A percentile compares a stretch with the other conserved stretches of the same genome.
Evolutionary conservation across 2,329 filamentous ascomycete genomes (phyloP).

Genomic region (Huntiella bhutanensis): DNA sequence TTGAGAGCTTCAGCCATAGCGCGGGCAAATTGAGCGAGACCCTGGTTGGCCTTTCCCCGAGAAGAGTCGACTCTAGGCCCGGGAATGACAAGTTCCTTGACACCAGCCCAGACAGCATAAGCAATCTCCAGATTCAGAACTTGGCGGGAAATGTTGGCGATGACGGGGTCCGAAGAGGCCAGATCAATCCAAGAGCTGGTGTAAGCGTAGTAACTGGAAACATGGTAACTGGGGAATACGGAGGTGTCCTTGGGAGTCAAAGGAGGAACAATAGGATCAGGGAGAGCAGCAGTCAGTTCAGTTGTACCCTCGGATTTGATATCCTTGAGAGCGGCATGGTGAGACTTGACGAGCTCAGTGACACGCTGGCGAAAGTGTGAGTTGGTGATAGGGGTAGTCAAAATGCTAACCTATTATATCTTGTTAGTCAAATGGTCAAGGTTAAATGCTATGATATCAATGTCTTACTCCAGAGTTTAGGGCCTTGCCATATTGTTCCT

Average conservation of each 20-base stretch:
- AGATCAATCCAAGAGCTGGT: constrained; percentile 90
- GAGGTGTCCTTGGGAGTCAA: constrained; percentile 65
- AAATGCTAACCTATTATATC: background rate
- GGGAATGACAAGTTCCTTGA: constrained; percentile 63
- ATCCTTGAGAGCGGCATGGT: constrained; percentile 29
- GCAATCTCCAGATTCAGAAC: constrained; percentile 79
- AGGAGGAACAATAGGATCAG: constrained; percentile 42
- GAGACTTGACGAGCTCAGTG: constrained; percentile 37
- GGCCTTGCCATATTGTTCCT: constrained; percentile 45
- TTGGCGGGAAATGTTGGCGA: constrained; percentile 74
- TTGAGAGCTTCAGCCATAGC: constrained; percentile 63
- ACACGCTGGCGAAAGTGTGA: constrained; percentile 51
- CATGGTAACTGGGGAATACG: constrained; percentile 45
- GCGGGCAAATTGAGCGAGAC: constrained; percentile 60
- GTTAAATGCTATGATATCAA: background rate
- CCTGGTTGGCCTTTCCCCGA: constrained; percentile 28
- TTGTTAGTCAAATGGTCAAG: background rate
- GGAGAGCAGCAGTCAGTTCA: constrained; percentile 26
- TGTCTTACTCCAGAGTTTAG: constrained; percentile 47
- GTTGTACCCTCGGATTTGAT: constrained; percentile 21
- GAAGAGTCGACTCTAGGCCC: constrained; percentile 51
- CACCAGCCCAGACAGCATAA: constrained; percentile 89
- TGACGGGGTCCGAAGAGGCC: constrained; percentile 60
- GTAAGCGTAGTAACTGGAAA: constrained; percentile 57
- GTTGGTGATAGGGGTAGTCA: constrained; percentile 59